Conservation (phyloP, 495 filamentous ascomycete species). For the Ramalina intermedia region DNA sequence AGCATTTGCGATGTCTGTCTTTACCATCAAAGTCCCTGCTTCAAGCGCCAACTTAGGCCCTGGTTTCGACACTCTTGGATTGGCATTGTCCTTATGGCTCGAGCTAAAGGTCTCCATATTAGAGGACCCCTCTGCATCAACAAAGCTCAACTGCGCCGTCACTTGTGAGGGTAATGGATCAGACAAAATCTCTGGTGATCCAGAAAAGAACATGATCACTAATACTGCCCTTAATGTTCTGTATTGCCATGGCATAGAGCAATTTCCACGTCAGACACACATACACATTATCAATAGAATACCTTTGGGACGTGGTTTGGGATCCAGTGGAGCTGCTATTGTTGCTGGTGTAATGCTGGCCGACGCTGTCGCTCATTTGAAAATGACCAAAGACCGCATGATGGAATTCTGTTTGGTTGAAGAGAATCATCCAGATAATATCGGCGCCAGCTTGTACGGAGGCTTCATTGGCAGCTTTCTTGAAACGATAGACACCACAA, state of each 20-base stretch:
- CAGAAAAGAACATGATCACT: conserved; percentile 80
- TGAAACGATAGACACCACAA: conserved; percentile 73
- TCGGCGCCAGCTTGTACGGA: conserved; percentile 85
- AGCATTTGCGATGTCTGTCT: too few species aligned
- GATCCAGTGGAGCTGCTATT: conserved; percentile 85
- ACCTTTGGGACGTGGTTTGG: conserved; percentile 76
- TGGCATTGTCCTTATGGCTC: conserved; percentile 81
- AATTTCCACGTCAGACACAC: conserved; percentile 72
- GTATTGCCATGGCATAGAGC: conserved; percentile 68
- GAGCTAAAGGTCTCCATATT: conserved; percentile 63
- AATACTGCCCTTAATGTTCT: conserved; percentile 84
- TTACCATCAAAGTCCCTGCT: too few species aligned
- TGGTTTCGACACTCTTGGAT: conserved; percentile 92
- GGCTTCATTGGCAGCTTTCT: conserved; percentile 96
- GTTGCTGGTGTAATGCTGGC: conserved; percentile 85
- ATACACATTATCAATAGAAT: conserved; percentile 91
- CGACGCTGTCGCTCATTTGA: conserved; percentile 73
- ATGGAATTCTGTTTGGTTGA: conserved; percentile 96
- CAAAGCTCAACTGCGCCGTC: conserved; percentile 71
- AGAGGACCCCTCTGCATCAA: conserved; percentile 30
- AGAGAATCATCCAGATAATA: conserved; percentile 88
- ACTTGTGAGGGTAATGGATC: conserved; percentile 71
- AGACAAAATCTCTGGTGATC: conserved; percentile 59
- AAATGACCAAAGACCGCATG: conserved; percentile 64
- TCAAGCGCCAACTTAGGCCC: conserved; percentile 31